Conservation (phyloP, 2,329 filamentous ascomycete species). For the Dissoconium aciculare region DNA sequence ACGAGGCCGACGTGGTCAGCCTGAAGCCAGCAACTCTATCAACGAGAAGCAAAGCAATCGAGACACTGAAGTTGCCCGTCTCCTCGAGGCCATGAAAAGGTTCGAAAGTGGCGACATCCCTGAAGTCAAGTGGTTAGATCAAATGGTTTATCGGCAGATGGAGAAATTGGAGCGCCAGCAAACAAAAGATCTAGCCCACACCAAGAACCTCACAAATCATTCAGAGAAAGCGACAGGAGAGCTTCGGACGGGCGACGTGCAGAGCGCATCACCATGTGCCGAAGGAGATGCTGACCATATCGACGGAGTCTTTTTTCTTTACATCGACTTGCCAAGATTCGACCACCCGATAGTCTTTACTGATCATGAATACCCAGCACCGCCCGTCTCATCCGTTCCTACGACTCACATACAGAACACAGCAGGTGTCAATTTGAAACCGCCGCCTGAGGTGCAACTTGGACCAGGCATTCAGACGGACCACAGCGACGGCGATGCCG, state of each 20-base stretch:
- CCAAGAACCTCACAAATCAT: slow-evolving; percentile 4
- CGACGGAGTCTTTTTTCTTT: slow-evolving; percentile 61
- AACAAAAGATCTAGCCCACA: slow-evolving; percentile 24
- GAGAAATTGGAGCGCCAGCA: slow-evolving; percentile 46
- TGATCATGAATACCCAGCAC: slow-evolving; percentile 79
- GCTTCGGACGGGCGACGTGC: slow-evolving; percentile 5
- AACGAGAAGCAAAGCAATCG: slow-evolving; percentile 22
- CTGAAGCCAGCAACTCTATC: slow-evolving; percentile 46
- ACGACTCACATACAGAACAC: slow-evolving; percentile 41
- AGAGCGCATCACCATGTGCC: slow-evolving; percentile 14
- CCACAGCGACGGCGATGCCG: slow-evolving; percentile 35
- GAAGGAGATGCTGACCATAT: slow-evolving; percentile 31
- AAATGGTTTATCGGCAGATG: slow-evolving; percentile 78
- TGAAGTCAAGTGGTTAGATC: slow-evolving; percentile 86
- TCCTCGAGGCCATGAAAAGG: slow-evolving; percentile 87
- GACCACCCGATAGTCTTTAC: slow-evolving; percentile 93
- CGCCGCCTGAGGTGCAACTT: slow-evolving; percentile 74
- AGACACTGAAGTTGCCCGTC: slow-evolving; percentile 64
- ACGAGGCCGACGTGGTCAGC: slow-evolving; percentile 32
- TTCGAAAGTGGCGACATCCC: slow-evolving; percentile 96
- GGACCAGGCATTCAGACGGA: slow-evolving; percentile 74
- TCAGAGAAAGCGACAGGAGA: slow-evolving; percentile 2
- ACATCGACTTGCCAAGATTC: slow-evolving; percentile 84
- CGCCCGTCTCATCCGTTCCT: slow-evolving; percentile 58
- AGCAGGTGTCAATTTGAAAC: slow-evolving; percentile 57